Evolutionary conservation across 2,329 filamentous ascomycete species (phyloP), one percentile per base, ranked within the genome.

Genomic region (Colletotrichum orchidophilum): DNA sequence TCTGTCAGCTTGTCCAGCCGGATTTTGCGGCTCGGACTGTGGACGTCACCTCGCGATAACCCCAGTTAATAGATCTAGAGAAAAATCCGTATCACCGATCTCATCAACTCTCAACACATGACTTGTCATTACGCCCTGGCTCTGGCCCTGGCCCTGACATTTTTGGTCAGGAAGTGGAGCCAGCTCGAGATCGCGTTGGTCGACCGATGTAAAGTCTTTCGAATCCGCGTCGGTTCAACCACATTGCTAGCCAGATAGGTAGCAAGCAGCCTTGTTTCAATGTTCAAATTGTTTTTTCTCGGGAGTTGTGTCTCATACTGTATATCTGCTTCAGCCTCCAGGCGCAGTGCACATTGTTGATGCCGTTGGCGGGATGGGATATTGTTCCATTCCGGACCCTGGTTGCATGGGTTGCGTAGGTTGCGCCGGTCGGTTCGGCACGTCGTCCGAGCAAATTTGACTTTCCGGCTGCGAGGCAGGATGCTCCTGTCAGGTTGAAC

Each of bases 81-180:
- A 46, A 18, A 8, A 46, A 46, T 8, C 39, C 8, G 18, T 4
- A 15, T 46, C 7, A 15, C 18, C 6, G 8, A 46, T 21, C 39
- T 46, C 39, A 46, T 21, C 3, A n/a, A 46, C n/a, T n/a, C n/a
- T n/a, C n/a, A n/a, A n/a, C n/a, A n/a, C n/a, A n/a, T n/a, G n/a
- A n/a, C n/a, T n/a, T n/a, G n/a, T n/a, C n/a, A n/a, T n/a, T n/a
- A n/a, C n/a, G n/a, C n/a, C n/a, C n/a, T n/a, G n/a, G n/a, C n/a
- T n/a, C n/a, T n/a, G n/a, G n/a, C n/a, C 3, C 53, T 24, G 50
- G 27, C 18, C 18, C 5, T 13, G 21, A 21, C 53, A n/a, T 50
- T 21, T 11, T 70, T 35, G 63, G 67, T 55, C 46, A 66, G 24
- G 55, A 61, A 66, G 63, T 66, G 67, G 55, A 66, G 29, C 33